Percentiles rank a stretch among this genome's conserved stretches.
phyloP scores from a whole-genome alignment of 495 filamentous ascomycete genomes.

The Annulohypoxylon bovei region DNA sequence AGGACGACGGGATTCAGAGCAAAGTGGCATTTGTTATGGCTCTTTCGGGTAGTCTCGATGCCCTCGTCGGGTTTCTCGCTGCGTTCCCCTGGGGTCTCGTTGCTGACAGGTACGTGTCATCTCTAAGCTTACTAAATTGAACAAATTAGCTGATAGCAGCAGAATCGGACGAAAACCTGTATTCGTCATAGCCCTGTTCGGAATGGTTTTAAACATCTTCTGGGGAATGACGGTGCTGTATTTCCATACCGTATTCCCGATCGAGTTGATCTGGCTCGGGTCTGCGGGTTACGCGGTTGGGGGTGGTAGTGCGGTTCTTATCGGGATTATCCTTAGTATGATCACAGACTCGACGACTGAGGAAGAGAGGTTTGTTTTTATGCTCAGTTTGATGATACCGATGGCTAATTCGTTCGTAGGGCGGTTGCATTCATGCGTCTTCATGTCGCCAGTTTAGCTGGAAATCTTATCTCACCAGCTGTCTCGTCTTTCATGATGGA shows the following conservation, averaged over 20 bases:
- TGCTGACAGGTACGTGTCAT: slow-evolving; percentile 41
- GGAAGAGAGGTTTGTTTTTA: slow-evolving; percentile 55
- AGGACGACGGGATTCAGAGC: slow-evolving; percentile 47
- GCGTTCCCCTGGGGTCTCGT: slow-evolving; percentile 44
- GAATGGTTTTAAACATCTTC: slow-evolving; percentile 47
- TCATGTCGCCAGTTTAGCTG: slow-evolving; percentile 47
- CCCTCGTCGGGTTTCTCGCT: slow-evolving; percentile 34
- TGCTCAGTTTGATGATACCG: slow-evolving; percentile 34
- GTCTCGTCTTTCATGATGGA: slow-evolving; percentile 65
- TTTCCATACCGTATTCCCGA: slow-evolving; percentile 55
- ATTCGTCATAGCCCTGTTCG: slow-evolving; percentile 48
- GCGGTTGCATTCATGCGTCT: slow-evolving; percentile 52
- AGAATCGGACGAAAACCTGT: slow-evolving; percentile 58
- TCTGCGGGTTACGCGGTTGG: slow-evolving; percentile 62
- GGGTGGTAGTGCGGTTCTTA: slow-evolving; percentile 62
- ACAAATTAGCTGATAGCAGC: slow-evolving; percentile 51
- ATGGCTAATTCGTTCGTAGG: slow-evolving; percentile 59
- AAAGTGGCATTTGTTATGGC: slow-evolving; percentile 49
- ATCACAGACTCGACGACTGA: slow-evolving; percentile 67
- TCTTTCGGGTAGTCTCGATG: slow-evolving; percentile 30
- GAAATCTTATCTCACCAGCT: slow-evolving; percentile 59
- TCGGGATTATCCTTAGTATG: slow-evolving; percentile 65
- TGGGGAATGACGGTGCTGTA: slow-evolving; percentile 51
- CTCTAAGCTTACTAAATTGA: neutral
- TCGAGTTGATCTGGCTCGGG: slow-evolving; percentile 63